phyloP scores from a whole-genome alignment of 345 rosid genomes.

The Crucihimalaya himalaica region DNA sequence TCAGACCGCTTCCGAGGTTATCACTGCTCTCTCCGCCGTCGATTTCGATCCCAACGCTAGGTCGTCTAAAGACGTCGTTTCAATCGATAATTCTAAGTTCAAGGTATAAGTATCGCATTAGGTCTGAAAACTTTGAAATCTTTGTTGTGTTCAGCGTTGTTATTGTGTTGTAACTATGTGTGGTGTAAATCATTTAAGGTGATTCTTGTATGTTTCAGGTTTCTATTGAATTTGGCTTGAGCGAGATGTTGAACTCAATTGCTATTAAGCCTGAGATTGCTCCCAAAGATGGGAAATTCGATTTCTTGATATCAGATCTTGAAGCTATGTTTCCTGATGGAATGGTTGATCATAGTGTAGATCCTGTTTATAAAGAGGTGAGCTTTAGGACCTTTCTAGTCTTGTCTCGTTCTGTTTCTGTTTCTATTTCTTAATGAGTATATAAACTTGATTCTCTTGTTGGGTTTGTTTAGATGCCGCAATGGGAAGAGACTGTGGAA shows the following conservation, averaged over 20 bases:
- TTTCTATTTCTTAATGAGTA: background rate
- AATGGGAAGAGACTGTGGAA: conserved; percentile 61
- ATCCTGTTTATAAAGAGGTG: conserved; percentile 59
- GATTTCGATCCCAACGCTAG: conserved; percentile 34
- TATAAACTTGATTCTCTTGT: background rate
- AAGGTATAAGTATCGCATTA: conserved; percentile 49
- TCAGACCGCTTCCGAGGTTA: conserved; percentile 67
- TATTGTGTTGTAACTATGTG: background rate
- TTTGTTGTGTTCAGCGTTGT: no score
- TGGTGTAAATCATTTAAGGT: background rate
- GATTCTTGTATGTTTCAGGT: conserved; percentile 49
- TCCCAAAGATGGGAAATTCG: conserved; percentile 62
- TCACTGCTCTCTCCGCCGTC: conserved; percentile 55
- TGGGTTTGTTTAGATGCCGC: conserved; percentile 54
- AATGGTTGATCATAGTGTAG: conserved; percentile 52
- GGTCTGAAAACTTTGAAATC: background rate
- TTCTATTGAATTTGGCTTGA: conserved; percentile 71
- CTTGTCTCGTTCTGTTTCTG: background rate
- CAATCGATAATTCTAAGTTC: conserved; percentile 52
- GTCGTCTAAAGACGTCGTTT: conserved; percentile 35
- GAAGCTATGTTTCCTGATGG: conserved; percentile 64
- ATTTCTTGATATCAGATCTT: conserved; percentile 54
- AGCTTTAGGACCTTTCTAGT: background rate
- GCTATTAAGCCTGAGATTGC: conserved; percentile 54
- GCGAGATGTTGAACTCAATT: conserved; percentile 61